Evolutionary conservation across 306 rosid species (phyloP).

Genomic region (Castanea sativa): DNA sequence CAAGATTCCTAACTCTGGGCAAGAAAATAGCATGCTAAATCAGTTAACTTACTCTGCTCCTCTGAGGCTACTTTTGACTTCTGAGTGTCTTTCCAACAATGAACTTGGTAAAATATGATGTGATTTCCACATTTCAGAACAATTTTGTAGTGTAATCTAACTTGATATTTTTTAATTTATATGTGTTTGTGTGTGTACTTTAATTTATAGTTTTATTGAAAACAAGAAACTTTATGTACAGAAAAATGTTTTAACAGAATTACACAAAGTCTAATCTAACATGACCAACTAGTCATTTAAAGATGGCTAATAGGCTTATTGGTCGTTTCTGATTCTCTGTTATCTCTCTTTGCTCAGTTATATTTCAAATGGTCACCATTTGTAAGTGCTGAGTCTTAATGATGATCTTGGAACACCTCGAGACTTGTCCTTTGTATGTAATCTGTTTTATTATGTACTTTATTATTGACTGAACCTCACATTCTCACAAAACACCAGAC

Average conservation of each 20-base stretch:
- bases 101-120: neutral
- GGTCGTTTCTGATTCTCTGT: neutral
- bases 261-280: neutral
- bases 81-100: neutral
- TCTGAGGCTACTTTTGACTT: conserved; percentile 23
- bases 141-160: neutral
- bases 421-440: neutral
- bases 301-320: neutral
- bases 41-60: conserved; percentile 45
- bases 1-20: conserved; percentile 42
- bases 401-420: neutral
- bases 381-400: neutral
- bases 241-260: too few species aligned
- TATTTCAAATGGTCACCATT: neutral
- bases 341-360: neutral
- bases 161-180: neutral
- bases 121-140: neutral
- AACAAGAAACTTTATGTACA: too few species aligned
- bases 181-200: too few species aligned
- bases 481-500: neutral
- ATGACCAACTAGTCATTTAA: neutral
- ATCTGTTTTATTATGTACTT: neutral
- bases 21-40: conserved; percentile 41
- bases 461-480: neutral
- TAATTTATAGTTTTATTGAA: too few species aligned